phyloP scores from a whole-genome alignment of 1,139 yeast genomes.

The Yamadazyma songkhlaensis region DNA sequence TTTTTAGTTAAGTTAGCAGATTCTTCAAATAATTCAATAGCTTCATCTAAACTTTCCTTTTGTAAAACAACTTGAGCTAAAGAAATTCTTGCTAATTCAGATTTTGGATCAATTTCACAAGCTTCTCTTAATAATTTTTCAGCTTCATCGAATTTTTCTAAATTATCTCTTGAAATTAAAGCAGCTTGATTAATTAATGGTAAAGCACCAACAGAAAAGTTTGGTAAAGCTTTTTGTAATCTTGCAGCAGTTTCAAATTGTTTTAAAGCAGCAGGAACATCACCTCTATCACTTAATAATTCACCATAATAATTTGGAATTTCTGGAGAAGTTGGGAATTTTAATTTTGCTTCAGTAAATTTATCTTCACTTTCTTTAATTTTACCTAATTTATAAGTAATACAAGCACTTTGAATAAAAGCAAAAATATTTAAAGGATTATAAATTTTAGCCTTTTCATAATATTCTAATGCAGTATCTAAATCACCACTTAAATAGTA shows the following conservation, averaged over 20 bases:
- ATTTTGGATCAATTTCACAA: conserved; percentile 76
- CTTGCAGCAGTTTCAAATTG: conserved; percentile 87
- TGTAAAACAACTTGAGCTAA: conserved; percentile 90
- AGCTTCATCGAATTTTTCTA: conserved; percentile 58
- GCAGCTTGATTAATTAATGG: conserved; percentile 91
- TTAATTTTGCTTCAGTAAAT: conserved; percentile 70
- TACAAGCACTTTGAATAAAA: conserved; percentile 90
- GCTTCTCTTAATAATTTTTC: conserved; percentile 72
- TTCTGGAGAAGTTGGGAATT: conserved; percentile 86
- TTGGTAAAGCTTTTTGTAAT: conserved; percentile 67
- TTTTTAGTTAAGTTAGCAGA: conserved; percentile 82
- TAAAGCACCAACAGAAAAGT: conserved; percentile 73
- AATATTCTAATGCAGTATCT: conserved; percentile 69
- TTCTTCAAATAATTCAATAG: conserved; percentile 76
- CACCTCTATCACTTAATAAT: conserved; percentile 80
- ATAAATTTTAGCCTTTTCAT: conserved; percentile 69
- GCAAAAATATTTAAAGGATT: conserved; percentile 80
- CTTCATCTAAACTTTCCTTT: conserved; percentile 77
- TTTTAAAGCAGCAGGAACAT: conserved; percentile 66
- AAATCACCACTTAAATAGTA: conserved; percentile 78
- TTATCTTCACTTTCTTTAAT: conserved; percentile 57
- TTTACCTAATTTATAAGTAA: conserved; percentile 79
- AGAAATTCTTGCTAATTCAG: conserved; percentile 85
- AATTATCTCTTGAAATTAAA: conserved; percentile 59
- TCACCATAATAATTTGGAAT: conserved; percentile 96